phyloP scores from a whole-genome alignment of 345 rosid genomes.

The Aegle marmelos region DNA sequence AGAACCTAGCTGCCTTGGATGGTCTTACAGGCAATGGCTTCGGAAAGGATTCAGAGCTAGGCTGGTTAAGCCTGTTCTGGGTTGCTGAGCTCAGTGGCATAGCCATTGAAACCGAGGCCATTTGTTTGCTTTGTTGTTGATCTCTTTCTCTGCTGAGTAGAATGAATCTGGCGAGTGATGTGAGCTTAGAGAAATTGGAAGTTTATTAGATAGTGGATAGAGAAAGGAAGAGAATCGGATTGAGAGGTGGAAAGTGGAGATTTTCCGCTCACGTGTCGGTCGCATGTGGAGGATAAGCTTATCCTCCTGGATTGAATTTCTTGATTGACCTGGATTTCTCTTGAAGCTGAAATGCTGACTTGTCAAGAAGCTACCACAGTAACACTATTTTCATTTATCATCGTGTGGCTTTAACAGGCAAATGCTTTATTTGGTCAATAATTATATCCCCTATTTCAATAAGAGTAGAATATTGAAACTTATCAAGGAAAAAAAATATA shows the following conservation, averaged over 20 bases:
- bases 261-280: conserved; percentile 4
- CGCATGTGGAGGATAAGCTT: conserved; percentile 19
- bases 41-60: conserved; percentile 26
- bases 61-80: conserved; percentile 24
- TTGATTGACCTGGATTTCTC: not conserved
- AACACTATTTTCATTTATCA: not conserved
- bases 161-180: not conserved
- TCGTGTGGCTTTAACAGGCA: not conserved
- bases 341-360: not conserved
- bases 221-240: conserved; percentile 5
- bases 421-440: no score
- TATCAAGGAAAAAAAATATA: no score
- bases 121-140: not conserved
- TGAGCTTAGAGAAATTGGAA: not conserved
- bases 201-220: conserved; percentile 13
- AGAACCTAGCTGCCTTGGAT: conserved; percentile 1
- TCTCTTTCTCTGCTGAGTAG: not conserved
- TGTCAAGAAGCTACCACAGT: not conserved
- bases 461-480: no score
- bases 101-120: conserved; percentile 14
- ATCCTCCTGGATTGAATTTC: conserved; percentile 19
- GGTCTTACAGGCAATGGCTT: conserved; percentile 40
- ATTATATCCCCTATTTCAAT: no score
- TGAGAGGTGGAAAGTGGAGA: conserved; percentile 10
- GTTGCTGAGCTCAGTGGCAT: conserved; percentile 12